Conservation (phyloP, 768 basidiomycete genomes). For the Sarcomyxa edulis region DNA sequence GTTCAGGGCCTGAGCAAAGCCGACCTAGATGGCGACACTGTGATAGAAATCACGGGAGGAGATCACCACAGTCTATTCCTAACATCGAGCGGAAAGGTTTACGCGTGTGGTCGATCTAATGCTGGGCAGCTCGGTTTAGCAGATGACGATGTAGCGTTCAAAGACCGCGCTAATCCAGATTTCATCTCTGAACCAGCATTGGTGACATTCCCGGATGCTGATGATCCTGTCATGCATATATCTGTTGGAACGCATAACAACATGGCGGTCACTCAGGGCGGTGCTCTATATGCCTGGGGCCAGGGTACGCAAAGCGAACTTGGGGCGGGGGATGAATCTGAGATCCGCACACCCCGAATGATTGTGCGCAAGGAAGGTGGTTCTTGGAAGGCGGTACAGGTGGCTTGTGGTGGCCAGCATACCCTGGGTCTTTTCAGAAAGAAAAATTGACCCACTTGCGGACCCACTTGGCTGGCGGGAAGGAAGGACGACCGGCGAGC, state of each 20-base stretch:
- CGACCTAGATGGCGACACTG: constrained; percentile 52
- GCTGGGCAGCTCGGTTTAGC: constrained; percentile 77
- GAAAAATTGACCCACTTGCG: constrained; percentile 29
- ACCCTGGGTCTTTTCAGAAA: constrained; percentile 68
- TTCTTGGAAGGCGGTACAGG: constrained; percentile 57
- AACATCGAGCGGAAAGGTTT: constrained; percentile 78
- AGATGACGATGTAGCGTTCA: constrained; percentile 64
- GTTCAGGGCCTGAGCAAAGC: constrained; percentile 60
- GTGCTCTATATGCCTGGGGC: constrained; percentile 74
- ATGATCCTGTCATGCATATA: constrained; percentile 62
- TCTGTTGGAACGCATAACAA: constrained; percentile 71
- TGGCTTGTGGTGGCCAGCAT: constrained; percentile 78
- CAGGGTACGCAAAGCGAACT: constrained; percentile 76
- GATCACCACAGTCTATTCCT: constrained; percentile 91
- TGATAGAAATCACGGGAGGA: constrained; percentile 76
- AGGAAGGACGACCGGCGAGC: too few relatives aligned
- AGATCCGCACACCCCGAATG: constrained; percentile 56
- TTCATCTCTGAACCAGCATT: constrained; percentile 63
- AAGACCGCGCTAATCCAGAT: constrained; percentile 47
- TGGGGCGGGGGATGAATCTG: constrained; percentile 54
- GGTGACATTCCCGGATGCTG: constrained; percentile 56
- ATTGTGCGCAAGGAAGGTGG: constrained; percentile 73
- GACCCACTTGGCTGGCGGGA: too few relatives aligned
- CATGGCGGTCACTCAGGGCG: constrained; percentile 60
- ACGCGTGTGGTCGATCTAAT: constrained; percentile 81